Base-by-base conservation (phyloP, 129 eudicot species). In the Artemisia argyi region DNA sequence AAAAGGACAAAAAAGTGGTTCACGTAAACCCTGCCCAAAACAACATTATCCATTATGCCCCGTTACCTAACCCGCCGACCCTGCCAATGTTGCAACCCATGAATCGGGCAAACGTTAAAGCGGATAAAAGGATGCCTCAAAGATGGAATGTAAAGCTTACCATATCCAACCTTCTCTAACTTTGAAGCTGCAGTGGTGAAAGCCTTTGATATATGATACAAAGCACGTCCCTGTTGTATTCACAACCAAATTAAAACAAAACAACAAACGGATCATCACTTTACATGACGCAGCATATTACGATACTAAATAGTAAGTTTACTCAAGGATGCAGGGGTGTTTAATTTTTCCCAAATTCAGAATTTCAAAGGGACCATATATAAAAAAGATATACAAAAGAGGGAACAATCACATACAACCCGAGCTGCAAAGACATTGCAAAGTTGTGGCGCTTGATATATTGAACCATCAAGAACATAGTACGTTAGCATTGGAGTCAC, bases 371-470 rank as follows among this genome's bases (percentile, higher is more conserved):
- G 11, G 46, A 39, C 46, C 10, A 7, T 39, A 39, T 39, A 7
- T 7, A 39, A 39, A 39, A 39, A 39, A 39, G 46, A 39, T 17
- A 22, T 61, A 68, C 0, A 44, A 46, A 80, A 0, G 28, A 72
- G 78, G 54, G 48, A 72, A 75, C 60, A 57, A 58, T 73, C 24
- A 76, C 91, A 65, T 78, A 94, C 98, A 79, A 94, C 89, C 76
- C 98, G 96, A 69, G 97, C 87, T 11, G 97, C 87, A 76, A 94
- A 94, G 51, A 94, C 97, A 74, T 86, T 94, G 83, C 88, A 90
- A 65, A 94, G 97, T 80, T 94, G 98, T 11, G 98, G 98, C 2
- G 93, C 98, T 79, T 94, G 98, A 76, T 94, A 94, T 58, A 94
- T 88, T 44, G 98, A 94, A 44, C 98, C 98, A 87, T 94, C 97